phyloP scores from a whole-genome alignment of 73 alveolate species.

The Paramecium caudatum region DNA sequence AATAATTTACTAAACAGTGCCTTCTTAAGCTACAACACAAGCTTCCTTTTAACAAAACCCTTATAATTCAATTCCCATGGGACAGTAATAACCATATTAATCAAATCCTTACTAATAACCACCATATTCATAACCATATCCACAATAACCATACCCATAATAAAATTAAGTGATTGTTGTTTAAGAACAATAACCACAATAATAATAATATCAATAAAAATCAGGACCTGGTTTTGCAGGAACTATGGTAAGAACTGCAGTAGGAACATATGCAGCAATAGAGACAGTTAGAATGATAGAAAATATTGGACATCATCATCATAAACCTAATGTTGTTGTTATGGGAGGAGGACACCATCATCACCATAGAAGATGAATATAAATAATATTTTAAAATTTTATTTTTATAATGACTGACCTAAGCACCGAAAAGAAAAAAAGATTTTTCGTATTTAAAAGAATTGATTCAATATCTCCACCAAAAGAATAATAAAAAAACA shows the following conservation, averaged over 20 bases:
- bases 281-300: slow-evolving; percentile 54
- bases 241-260: slow-evolving; percentile 24
- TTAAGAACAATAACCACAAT: slow-evolving; percentile 16
- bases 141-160: slow-evolving; percentile 8
- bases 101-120: slow-evolving; percentile 1
- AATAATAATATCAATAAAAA: neutral
- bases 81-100: too few species aligned
- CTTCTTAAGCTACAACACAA: neutral
- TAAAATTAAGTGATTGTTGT: slow-evolving; percentile 43
- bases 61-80: too few species aligned
- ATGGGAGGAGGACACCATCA: too few species aligned
- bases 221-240: slow-evolving; percentile 47
- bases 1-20: neutral
- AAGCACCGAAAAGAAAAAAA: neutral
- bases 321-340: neutral
- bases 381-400: too few species aligned
- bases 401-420: slow-evolving; percentile 32
- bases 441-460: neutral
- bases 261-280: slow-evolving; percentile 51
- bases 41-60: too few species aligned
- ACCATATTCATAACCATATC: neutral
- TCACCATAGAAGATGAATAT: too few species aligned
- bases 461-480: slow-evolving; percentile 1
- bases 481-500: neutral
- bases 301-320: slow-evolving; percentile 39